Evolutionary conservation across 1,284 basidiomycete species (phyloP), one percentile per base, ranked within the genome.

Genomic region (Kalmanozyma brasiliensis): DNA sequence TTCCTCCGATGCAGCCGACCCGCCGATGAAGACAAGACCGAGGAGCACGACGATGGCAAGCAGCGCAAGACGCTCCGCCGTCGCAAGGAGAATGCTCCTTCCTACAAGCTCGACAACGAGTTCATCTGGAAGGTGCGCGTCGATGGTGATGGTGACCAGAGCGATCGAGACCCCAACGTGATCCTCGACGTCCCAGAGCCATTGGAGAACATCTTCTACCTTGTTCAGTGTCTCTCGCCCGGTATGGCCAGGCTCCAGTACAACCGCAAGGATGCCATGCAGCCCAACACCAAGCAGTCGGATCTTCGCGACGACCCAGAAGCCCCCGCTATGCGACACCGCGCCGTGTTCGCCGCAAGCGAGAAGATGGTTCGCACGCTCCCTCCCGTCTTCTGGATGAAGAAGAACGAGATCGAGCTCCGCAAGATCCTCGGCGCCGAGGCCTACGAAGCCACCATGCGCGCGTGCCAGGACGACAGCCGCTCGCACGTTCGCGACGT

Each of bases 121-220:
- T 67, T 48, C 41, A 68, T 79, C 53, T 79, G 75, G 76, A 75
- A 70, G 60, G 57, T 77, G 56, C 70, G 71, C 58, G 70, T 79
- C 41, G 76, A 77, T 30, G 67, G 61, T 53, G 71, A 79, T 33
- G 56, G 57, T 36, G 74, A 76, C n/a, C 69, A 71, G 41, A 57
- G 52, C 49, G 73, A 67, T 38, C 67, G 68, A 32, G 69, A 71
- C 24, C 71, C 75, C 40, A 74, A 61, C 59, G 77, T 79, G 55
- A 61, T 68, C 44, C 62, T 79, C 43, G 77, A 79, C 64, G 70
- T 75, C 30, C 42, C 58, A 13, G 76, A 79, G 61, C 71, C 75
- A 19, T 56, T 78, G 44, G 77, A 78, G 57, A 78, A 78, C 64
- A 76, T 76, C 49, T 61, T 77, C 51, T 77, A 79, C 66, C 62